Conservation (phyloP, 2,329 filamentous ascomycete species). For the Curvularia sp. region DNA sequence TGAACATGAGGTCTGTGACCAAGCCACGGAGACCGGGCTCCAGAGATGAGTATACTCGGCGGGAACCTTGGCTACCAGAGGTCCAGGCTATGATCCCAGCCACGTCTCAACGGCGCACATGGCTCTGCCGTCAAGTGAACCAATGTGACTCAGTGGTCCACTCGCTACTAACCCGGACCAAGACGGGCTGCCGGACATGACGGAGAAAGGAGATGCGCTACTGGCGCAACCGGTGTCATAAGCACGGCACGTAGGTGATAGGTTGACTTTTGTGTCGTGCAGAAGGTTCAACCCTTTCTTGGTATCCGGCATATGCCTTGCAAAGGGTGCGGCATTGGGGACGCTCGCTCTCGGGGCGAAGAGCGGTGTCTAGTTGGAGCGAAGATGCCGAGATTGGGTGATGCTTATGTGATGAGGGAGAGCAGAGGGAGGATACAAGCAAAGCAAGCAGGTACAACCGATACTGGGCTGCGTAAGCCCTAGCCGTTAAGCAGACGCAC, state of each 20-base stretch:
- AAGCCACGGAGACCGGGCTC: conserved; percentile 11
- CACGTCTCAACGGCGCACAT: conserved; percentile 23
- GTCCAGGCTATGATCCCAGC: conserved; percentile 4
- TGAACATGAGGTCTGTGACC: conserved; percentile 4
- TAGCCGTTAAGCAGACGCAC: conserved; percentile 1
- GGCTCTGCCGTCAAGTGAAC: background rate
- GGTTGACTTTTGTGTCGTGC: background rate
- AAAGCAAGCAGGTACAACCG: too few relatives aligned
- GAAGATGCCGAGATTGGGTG: too few relatives aligned
- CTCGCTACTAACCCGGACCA: conserved; percentile 1
- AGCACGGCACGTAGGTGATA: conserved; percentile 8
- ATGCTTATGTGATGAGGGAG: background rate
- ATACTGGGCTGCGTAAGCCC: conserved; percentile 8
- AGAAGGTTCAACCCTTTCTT: background rate
- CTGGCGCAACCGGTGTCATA: conserved; percentile 12
- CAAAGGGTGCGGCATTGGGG: too few relatives aligned
- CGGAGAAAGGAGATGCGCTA: conserved; percentile 10
- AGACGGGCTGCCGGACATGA: background rate
- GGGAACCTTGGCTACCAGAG: conserved; percentile 8
- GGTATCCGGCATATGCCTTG: background rate
- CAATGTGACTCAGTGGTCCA: background rate
- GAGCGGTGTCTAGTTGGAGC: too few relatives aligned
- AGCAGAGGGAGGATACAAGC: background rate
- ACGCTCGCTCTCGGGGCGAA: too few relatives aligned
- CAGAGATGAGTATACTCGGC: background rate